Evolutionary conservation across 768 basidiomycete species (phyloP).

Genomic region (Tephrocybe sp.): DNA sequence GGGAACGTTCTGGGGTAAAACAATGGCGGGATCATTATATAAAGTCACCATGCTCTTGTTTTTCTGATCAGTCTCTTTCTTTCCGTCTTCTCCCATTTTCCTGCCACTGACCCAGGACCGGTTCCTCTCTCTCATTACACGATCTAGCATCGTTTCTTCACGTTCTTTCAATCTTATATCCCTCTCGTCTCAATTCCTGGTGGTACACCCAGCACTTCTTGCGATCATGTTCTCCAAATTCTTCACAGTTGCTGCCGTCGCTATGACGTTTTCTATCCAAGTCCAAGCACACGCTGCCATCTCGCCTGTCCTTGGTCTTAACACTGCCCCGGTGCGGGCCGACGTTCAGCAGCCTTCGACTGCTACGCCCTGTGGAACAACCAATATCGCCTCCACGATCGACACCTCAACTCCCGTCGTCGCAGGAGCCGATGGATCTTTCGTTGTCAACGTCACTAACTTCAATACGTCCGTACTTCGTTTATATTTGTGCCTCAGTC

Average conservation of each 20-base stretch:
- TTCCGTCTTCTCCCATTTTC: slow-evolving; percentile 1
- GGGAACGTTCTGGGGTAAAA: too few species aligned
- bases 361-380: slow-evolving; percentile 40
- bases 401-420: slow-evolving; percentile 36
- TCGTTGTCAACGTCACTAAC: slow-evolving; percentile 40
- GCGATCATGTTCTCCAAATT: slow-evolving; percentile 17
- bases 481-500: neutral
- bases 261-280: slow-evolving; percentile 13
- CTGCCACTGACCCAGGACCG: slow-evolving; percentile 16
- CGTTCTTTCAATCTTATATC: slow-evolving; percentile 6
- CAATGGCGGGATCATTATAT: too few species aligned
- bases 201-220: neutral
- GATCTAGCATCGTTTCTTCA: slow-evolving; percentile 8
- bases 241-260: slow-evolving; percentile 6
- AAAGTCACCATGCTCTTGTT: too few species aligned
- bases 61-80: too few species aligned
- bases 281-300: slow-evolving; percentile 31
- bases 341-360: slow-evolving; percentile 24
- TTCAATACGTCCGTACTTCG: slow-evolving; percentile 44
- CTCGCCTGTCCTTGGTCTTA: slow-evolving; percentile 38
- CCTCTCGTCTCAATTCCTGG: too few species aligned
- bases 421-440: slow-evolving; percentile 40
- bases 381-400: slow-evolving; percentile 39
- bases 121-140: slow-evolving; percentile 17
- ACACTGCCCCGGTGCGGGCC: slow-evolving; percentile 26